Evolutionary conservation across 805 yeast genomes (phyloP).

Genomic region (Sporopachydermia quercuum): DNA sequence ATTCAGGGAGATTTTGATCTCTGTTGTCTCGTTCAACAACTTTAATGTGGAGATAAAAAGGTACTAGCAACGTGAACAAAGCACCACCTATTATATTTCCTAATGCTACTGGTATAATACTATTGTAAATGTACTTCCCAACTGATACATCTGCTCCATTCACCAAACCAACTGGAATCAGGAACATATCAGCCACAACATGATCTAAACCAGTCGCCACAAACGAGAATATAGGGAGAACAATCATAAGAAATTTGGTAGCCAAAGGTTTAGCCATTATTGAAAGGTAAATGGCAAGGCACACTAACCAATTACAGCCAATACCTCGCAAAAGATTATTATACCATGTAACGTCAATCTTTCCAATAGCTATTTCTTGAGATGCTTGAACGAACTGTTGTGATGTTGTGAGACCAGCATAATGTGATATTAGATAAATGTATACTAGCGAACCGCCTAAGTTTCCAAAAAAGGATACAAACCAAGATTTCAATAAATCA

Average conservation of each 20-base stretch:
- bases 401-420: constrained; percentile 27
- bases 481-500: constrained; percentile 53
- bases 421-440: constrained; percentile 45
- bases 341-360: neutral
- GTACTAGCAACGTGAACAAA: constrained; percentile 43
- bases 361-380: neutral
- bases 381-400: neutral
- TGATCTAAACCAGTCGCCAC: constrained; percentile 64
- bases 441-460: constrained; percentile 51
- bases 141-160: constrained; percentile 50
- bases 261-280: constrained; percentile 66
- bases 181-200: constrained; percentile 66
- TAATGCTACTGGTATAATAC: constrained; percentile 49
- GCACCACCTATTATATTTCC: constrained; percentile 69
- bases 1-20: constrained; percentile 45
- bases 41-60: constrained; percentile 57
- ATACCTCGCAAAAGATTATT: constrained; percentile 23
- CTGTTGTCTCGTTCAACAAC: constrained; percentile 61
- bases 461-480: constrained; percentile 52
- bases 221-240: constrained; percentile 57
- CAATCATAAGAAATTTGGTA: constrained; percentile 48
- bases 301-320: constrained; percentile 64
- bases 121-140: constrained; percentile 53
- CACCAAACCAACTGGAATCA: constrained; percentile 47
- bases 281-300: constrained; percentile 59